Evolutionary conservation across 2,329 filamentous ascomycete genomes (phyloP), one percentile per base, ranked within the genome.

Genomic region (Paraphaeosphaeria minitans): DNA sequence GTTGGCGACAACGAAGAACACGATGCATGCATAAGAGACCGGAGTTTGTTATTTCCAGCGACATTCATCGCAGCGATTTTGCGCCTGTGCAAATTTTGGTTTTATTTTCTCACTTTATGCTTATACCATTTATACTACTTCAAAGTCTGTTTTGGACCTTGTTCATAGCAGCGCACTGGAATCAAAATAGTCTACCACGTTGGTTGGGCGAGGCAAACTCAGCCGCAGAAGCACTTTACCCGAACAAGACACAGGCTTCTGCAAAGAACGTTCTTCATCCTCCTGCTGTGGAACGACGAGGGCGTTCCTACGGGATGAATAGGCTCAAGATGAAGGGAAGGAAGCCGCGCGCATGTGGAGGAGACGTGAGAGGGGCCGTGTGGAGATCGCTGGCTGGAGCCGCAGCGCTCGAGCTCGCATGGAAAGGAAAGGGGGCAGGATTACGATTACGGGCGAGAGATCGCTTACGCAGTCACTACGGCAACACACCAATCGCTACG

Each of bases 171-270:
- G 42, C 43, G 16, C 41, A 46, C 37, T 33, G 46, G 46, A 39
- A 42, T 13, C 27, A 51, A 46, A 37, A 37, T 52, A 41, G n/a
- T n/a, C n/a, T 37, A 50, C 35, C 24, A n/a, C n/a, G n/a, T n/a
- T n/a, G n/a, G n/a, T 50, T 58, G 53, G 48, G 47, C 4, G 43
- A 55, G 52, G 57, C 56, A 58, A 47, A 33, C 60, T 63, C 60
- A 63, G 63, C 58, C n/a, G 62, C 62, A 61, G 62, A 65, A 58
- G 10, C 8, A 39, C 50, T 57, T 53, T n/a, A 37, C 16, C 19
- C n/a, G 21, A 41, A 31, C 4, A 35, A 12, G 41, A 51, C 2
- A 41, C 5, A 27, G 16, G 33, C 6, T 56, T 54, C 13, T 41
- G 19, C 46, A 55, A 16, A 41, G 39, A 56, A 45, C 19, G 22